phyloP scores from a whole-genome alignment of 1,284 basidiomycete genomes.

The Ceratorhiza oryzae-sativae region DNA sequence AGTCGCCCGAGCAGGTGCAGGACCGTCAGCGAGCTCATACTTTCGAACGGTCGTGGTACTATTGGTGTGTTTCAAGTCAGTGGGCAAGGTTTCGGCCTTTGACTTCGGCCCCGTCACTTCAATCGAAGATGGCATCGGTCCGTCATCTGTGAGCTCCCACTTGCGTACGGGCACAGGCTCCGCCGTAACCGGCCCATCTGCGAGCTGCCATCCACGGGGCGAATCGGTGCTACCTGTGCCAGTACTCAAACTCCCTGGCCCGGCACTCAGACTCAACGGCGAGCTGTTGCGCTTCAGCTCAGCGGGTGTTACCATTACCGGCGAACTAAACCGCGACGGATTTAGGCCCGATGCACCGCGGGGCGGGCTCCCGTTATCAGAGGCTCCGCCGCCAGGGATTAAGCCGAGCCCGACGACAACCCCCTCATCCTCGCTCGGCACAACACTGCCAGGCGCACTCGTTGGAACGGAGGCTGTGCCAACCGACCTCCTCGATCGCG shows the following conservation, averaged over 20 bases:
- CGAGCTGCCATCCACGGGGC: conserved; percentile 25
- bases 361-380: conserved; percentile 27
- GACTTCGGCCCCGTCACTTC: conserved; percentile 3
- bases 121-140: conserved; percentile 9
- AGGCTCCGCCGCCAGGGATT: background rate
- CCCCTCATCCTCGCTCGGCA: conserved; percentile 28
- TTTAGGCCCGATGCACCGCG: background rate
- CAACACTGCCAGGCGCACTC: conserved; percentile 21
- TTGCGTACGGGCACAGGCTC: conserved; percentile 32
- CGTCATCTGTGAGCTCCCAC: conserved; percentile 33
- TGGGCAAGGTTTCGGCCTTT: background rate
- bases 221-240: conserved; percentile 19
- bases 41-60: conserved; percentile 20
- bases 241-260: conserved; percentile 23
- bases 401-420: conserved; percentile 28
- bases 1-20: conserved; percentile 1
- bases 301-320: background rate
- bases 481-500: conserved; percentile 4
- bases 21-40: conserved; percentile 23
- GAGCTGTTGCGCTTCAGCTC: conserved; percentile 33
- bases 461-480: conserved; percentile 22
- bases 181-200: conserved; percentile 25
- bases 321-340: background rate
- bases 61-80: conserved; percentile 1
- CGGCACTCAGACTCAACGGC: conserved; percentile 12